Evolutionary conservation across 2,329 filamentous ascomycete species (phyloP).

Genomic region (Botryotinia globosa): DNA sequence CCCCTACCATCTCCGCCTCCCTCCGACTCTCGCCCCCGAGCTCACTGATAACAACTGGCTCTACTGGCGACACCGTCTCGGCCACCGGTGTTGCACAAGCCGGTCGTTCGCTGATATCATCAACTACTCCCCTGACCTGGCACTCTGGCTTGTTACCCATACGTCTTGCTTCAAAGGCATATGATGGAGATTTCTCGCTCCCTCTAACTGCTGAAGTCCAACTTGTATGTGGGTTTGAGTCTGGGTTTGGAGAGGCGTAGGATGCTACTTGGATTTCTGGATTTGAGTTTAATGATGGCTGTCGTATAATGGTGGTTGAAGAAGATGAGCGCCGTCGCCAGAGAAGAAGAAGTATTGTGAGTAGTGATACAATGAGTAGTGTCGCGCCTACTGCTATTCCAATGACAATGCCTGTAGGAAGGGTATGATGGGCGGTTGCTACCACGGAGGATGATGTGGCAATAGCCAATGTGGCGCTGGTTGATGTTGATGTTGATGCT

Average conservation of each 20-base stretch:
- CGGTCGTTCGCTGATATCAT: neutral
- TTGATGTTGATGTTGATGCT: neutral
- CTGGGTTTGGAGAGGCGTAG: neutral
- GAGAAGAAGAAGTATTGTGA: neutral
- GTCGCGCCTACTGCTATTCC: neutral
- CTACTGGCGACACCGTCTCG: neutral
- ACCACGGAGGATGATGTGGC: neutral
- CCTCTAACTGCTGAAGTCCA: neutral
- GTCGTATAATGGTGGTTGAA: neutral
- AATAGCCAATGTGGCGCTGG: neutral
- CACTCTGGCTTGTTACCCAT: neutral
- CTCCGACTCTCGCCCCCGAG: neutral
- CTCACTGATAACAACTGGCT: neutral
- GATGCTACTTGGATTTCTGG: neutral
- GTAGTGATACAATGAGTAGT: neutral
- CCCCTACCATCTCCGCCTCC: neutral
- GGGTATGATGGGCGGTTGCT: neutral
- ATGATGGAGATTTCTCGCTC: neutral
- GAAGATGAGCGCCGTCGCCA: neutral
- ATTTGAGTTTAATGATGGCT: neutral
- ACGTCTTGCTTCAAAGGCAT: neutral
- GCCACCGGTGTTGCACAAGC: neutral
- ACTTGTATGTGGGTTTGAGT: neutral
- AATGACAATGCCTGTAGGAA: neutral
- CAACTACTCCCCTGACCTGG: neutral